phyloP scores from a whole-genome alignment of 208 protist species.

The Phytomonas serpens region DNA sequence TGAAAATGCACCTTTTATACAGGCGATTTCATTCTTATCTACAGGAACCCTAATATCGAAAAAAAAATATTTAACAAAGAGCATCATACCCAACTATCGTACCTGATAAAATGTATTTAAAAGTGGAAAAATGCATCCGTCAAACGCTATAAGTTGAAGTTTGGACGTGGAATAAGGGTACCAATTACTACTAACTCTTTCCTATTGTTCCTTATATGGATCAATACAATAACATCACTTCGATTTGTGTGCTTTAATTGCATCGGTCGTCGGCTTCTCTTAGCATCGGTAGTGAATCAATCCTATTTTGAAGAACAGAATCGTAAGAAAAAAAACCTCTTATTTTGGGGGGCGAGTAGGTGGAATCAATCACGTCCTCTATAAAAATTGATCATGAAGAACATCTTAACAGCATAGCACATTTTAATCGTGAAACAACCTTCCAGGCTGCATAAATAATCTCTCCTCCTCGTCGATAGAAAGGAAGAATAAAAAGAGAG shows the following conservation, averaged over 20 bases:
- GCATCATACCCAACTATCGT: background rate
- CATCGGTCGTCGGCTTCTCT: background rate
- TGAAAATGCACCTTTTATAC: background rate
- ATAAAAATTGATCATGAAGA: background rate
- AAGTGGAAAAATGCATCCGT: background rate
- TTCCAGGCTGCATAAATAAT: no score
- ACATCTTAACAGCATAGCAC: background rate
- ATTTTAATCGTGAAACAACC: no score
- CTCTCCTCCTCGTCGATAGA: background rate
- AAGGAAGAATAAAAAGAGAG: background rate
- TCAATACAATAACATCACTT: background rate
- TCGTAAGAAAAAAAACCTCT: background rate
- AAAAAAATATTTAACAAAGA: constrained; percentile 6
- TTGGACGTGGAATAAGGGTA: background rate
- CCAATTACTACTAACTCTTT: background rate
- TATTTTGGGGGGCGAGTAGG: background rate
- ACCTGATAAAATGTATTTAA: background rate
- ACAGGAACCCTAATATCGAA: background rate
- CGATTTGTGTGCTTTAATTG: background rate
- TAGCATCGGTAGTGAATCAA: background rate
- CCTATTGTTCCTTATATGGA: background rate
- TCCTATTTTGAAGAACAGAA: background rate
- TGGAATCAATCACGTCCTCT: background rate
- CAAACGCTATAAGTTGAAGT: constrained; percentile 5
- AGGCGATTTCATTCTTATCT: constrained; percentile 3